Base-by-base conservation (phyloP, 1,284 basidiomycete species). In the Ceratobasidium sp. region DNA sequence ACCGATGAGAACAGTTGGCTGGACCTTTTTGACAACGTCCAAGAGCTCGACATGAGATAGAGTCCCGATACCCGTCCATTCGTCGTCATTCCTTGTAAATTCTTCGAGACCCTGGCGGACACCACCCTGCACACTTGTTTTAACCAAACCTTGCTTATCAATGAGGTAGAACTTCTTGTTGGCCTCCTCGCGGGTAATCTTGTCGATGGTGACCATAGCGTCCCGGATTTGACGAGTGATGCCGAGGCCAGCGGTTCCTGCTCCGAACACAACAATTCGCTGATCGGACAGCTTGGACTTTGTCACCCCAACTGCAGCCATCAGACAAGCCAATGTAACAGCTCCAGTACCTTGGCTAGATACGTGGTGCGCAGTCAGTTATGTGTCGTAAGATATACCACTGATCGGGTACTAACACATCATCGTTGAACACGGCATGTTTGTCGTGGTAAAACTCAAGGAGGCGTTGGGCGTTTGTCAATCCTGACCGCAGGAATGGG, bases 261-360 rank as follows among this genome's bases (percentile, higher is more conserved):
- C 92, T 25, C 95, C 94, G 82, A 91, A 94, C 70, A 95, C 87
- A 76, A 95, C 85, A 82, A 91, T 90, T 6, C 92, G 89, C 82
- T 96, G 94, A 79, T 94, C 92, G 11, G 87, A 84, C 37, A 96
- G 87, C 78, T 85, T 88, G 73, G 85, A 84, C 81, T 90, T 90
- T 25, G 91, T 92, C n/a, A 95, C 90, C 40, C 90, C 89, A 76
- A 93, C 88, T 3, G 92, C 92, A 0, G 93, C 88, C 86, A 92
- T 90, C 54, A 94, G 83, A n/a, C 89, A 90, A 0, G 93, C 89
- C n/a, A 95, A 88, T 0, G 93, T 92, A 17, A 96, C 93, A 0
- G 94, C 94, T 1, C 94, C 94, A 0, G 94, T 96, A 15, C 94
- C 94, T 85, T 95, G 94, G 59, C 93, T 94, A 81, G 81, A 61